These are phyloP conservation scores for Ogataea methanolica DNA, from an alignment of 805 yeast genomes.

Conservation along the genomic window DNA sequence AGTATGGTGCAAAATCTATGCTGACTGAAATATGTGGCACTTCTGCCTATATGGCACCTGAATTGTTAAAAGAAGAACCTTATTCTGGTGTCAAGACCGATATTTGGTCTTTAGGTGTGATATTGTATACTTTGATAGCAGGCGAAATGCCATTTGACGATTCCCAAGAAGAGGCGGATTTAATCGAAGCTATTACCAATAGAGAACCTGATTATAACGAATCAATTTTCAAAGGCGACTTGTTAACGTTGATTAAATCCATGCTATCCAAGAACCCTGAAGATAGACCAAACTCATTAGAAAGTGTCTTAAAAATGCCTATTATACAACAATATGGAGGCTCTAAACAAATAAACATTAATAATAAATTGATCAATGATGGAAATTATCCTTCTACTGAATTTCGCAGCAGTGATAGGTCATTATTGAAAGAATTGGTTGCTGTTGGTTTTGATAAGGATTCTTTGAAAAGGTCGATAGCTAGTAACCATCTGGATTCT, in stretches of 20 bases:
- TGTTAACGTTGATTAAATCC: slow-evolving; percentile 45
- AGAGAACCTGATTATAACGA: slow-evolving; percentile 59
- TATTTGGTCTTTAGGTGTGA: slow-evolving; percentile 90
- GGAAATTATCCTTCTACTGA: slow-evolving; percentile 21
- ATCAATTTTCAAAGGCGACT: slow-evolving; percentile 34
- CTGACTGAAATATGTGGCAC: slow-evolving; percentile 91
- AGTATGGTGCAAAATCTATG: slow-evolving; percentile 29
- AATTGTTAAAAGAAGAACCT: slow-evolving; percentile 59
- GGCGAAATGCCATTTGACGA: slow-evolving; percentile 93
- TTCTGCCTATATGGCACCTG: slow-evolving; percentile 96
- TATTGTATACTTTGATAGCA: slow-evolving; percentile 74
- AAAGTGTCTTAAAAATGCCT: slow-evolving; percentile 47
- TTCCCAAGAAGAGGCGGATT: slow-evolving; percentile 57
- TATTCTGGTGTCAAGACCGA: slow-evolving; percentile 82
- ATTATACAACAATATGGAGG: slow-evolving; percentile 45
- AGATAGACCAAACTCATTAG: slow-evolving; percentile 50
- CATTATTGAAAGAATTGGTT: slow-evolving; percentile 53
- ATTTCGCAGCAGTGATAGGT: slow-evolving; percentile 53
- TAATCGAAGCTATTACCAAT: slow-evolving; percentile 52
- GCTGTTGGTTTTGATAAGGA: slow-evolving; percentile 63
- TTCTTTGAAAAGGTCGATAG: slow-evolving; percentile 51
- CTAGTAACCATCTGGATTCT: slow-evolving; percentile 59
- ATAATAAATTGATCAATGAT: slow-evolving; percentile 33
- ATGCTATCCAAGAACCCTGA: slow-evolving; percentile 65
- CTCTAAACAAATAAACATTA: slow-evolving; percentile 33